A percentile compares a stretch with the other conserved stretches of the same genome.
Evolutionary conservation across 371 early-diverging fungal species (phyloP).

Genomic region (Neoconidiobolus thromboides): DNA sequence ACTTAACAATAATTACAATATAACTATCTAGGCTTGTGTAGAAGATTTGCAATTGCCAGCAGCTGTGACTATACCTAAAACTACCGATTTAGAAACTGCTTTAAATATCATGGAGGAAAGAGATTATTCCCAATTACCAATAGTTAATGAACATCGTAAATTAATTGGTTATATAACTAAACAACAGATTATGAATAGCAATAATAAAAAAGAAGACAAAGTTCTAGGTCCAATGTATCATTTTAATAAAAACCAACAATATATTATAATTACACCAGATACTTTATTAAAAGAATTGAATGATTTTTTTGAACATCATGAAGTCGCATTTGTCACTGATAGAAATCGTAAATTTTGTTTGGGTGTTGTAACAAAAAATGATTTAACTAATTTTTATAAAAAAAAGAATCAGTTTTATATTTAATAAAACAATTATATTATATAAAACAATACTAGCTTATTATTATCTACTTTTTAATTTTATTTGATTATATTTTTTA

Average conservation of each 20-base stretch:
- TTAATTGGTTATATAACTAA: slow-evolving; percentile 52
- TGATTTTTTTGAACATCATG: slow-evolving; percentile 22
- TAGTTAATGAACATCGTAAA: slow-evolving; percentile 40
- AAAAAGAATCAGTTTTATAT: slow-evolving; percentile 9
- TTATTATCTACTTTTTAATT: too few species aligned
- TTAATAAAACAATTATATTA: background rate
- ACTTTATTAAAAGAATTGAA: slow-evolving; percentile 28
- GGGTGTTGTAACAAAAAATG: slow-evolving; percentile 29
- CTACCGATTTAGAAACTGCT: slow-evolving; percentile 33
- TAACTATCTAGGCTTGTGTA: slow-evolving; percentile 19
- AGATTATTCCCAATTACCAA: slow-evolving; percentile 76
- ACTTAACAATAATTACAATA: too few species aligned
- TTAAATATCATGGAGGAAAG: slow-evolving; percentile 56
- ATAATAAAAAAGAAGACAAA: background rate
- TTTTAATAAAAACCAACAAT: slow-evolving; percentile 2
- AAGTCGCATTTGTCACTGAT: slow-evolving; percentile 31
- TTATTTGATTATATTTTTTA: too few species aligned
- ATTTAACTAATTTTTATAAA: slow-evolving; percentile 6
- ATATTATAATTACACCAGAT: slow-evolving; percentile 23
- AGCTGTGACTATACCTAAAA: slow-evolving; percentile 47
- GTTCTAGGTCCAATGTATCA: background rate
- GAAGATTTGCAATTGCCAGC: slow-evolving; percentile 73
- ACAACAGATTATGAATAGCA: background rate
- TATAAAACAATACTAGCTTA: background rate
- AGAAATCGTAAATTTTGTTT: slow-evolving; percentile 22